Conservation (phyloP, 2,329 filamentous ascomycete species). For the Ceratocystis alfenasii region DNA sequence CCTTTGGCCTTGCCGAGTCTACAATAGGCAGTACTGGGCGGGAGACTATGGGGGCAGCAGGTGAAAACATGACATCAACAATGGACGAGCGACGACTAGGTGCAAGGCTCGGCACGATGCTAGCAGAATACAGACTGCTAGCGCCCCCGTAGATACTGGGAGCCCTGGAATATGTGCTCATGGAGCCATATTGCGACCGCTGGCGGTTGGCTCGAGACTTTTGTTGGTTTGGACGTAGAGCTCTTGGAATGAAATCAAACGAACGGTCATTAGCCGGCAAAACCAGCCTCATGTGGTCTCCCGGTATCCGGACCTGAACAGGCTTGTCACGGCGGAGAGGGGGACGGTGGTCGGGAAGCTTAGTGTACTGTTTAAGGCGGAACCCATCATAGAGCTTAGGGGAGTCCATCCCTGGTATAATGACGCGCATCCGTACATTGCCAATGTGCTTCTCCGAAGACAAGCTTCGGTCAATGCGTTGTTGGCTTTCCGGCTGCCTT, state of each 20-base stretch:
- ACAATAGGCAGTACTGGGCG: slow-evolving; percentile 45
- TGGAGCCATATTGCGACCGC: slow-evolving; percentile 57
- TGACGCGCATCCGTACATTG: slow-evolving; percentile 74
- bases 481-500: slow-evolving; percentile 46
- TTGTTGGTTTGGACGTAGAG: slow-evolving; percentile 85
- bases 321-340: slow-evolving; percentile 92
- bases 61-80: slow-evolving; percentile 58
- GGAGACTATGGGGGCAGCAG: slow-evolving; percentile 65
- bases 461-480: slow-evolving; percentile 61
- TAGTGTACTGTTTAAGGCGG: slow-evolving; percentile 80
- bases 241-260: slow-evolving; percentile 95
- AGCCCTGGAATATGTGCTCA: slow-evolving; percentile 58
- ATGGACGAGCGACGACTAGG: slow-evolving; percentile 81
- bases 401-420: slow-evolving; percentile 60
- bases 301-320: slow-evolving; percentile 80
- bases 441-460: slow-evolving; percentile 75
- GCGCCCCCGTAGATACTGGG: slow-evolving; percentile 68
- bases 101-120: slow-evolving; percentile 72
- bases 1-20: slow-evolving; percentile 58
- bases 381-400: slow-evolving; percentile 62
- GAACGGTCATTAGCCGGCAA: slow-evolving; percentile 83
- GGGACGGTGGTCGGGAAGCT: slow-evolving; percentile 85
- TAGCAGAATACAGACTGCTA: slow-evolving; percentile 71
- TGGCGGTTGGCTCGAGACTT: slow-evolving; percentile 53
- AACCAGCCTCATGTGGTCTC: slow-evolving; percentile 70